Percentiles rank a stretch among this genome's conserved stretches.
Conservation (phyloP, 1,284 basidiomycete species). For the Neolentinus lepideus region DNA sequence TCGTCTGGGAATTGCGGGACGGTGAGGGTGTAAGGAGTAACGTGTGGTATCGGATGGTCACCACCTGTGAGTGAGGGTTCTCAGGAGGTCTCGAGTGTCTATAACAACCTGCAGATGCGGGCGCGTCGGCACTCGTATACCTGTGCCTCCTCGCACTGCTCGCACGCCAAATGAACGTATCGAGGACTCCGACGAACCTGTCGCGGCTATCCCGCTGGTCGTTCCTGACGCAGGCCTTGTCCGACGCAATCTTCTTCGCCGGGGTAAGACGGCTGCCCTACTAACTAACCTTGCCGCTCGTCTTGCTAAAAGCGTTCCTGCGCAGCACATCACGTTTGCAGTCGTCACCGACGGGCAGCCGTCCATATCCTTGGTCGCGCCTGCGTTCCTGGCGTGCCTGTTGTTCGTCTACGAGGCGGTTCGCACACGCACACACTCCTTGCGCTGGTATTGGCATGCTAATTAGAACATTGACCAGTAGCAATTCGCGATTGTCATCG, state of each 20-base stretch:
- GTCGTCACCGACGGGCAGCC: conserved; percentile 75
- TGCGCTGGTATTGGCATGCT: not conserved
- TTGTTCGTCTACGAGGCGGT: conserved; percentile 72
- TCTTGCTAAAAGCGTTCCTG: not conserved
- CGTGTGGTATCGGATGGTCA: conserved; percentile 57
- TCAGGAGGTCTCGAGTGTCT: conserved; percentile 4
- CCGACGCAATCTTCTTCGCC: conserved; percentile 79
- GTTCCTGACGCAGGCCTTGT: conserved; percentile 68
- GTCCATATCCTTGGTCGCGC: conserved; percentile 72
- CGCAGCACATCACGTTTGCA: conserved; percentile 74
- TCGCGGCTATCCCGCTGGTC: conserved; percentile 77
- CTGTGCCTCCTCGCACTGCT: conserved; percentile 61
- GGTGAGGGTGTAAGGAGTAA: conserved; percentile 51
- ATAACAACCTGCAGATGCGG: conserved; percentile 52
- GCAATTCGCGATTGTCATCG: conserved; percentile 79
- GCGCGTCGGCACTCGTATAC: conserved; percentile 60
- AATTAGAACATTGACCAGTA: conserved; percentile 20
- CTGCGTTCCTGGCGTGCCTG: conserved; percentile 72
- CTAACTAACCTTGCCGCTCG: not conserved
- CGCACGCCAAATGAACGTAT: conserved; percentile 65
- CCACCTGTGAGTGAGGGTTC: conserved; percentile 52
- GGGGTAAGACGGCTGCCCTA: conserved; percentile 44
- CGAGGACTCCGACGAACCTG: conserved; percentile 73
- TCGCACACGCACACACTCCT: conserved; percentile 18
- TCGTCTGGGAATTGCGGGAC: conserved; percentile 59